Percentiles rank a stretch among this genome's conserved stretches.
phyloP scores from a whole-genome alignment of 257 asterid genomes.

The Capsicum pubescens region DNA sequence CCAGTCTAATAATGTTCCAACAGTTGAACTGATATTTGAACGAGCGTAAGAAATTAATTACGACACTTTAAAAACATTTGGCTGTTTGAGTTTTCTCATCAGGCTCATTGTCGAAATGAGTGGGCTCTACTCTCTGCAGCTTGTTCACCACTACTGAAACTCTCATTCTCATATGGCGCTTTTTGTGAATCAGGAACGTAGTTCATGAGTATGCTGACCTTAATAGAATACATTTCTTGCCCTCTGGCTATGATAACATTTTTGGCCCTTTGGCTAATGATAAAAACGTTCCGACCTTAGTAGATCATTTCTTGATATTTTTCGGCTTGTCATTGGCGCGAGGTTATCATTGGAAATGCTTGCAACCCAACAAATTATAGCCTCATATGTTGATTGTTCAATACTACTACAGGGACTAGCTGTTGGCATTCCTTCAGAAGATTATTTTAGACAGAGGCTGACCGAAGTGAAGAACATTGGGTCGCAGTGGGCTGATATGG shows the following conservation, averaged over 20 bases:
- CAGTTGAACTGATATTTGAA: background rate
- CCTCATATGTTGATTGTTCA: slow-evolving; percentile 9
- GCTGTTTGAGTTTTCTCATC: background rate
- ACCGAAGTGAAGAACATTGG: slow-evolving; percentile 57
- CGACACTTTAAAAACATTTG: background rate
- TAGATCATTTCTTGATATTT: background rate
- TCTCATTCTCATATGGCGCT: background rate
- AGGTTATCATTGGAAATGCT: background rate
- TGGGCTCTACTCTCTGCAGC: background rate
- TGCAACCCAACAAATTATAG: background rate
- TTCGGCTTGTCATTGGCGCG: background rate
- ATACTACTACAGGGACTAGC: slow-evolving; percentile 64
- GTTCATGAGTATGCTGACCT: slow-evolving; percentile 3
- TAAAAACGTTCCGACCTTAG: background rate
- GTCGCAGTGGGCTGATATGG: slow-evolving; percentile 73
- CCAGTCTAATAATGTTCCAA: background rate
- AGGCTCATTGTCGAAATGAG: background rate
- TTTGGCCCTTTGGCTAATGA: background rate
- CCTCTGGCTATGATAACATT: background rate
- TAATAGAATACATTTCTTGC: background rate
- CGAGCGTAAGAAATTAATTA: background rate
- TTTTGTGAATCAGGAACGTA: slow-evolving; percentile 10
- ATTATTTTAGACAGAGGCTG: slow-evolving; percentile 59
- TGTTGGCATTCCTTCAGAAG: slow-evolving; percentile 65
- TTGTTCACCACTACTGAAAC: background rate